These are phyloP conservation scores for Nannochloris sp. DNA, from an alignment of 139 green algal genomes.

Conservation along the genomic window DNA sequence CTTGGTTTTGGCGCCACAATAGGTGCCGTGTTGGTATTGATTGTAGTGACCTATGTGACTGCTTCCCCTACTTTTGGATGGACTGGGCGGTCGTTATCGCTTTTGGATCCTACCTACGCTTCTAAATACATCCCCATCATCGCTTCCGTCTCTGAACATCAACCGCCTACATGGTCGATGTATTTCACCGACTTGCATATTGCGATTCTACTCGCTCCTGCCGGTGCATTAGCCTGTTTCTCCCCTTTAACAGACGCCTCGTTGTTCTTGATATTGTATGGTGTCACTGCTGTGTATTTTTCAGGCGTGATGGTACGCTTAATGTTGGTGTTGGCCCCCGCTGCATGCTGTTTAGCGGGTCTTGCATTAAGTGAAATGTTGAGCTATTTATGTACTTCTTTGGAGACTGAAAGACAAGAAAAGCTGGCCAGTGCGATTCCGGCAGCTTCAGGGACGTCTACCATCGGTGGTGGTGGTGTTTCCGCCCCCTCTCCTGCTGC, in stretches of 20 bases:
- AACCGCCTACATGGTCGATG: constrained; percentile 80
- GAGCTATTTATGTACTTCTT: constrained; percentile 5
- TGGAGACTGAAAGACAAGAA: background rate
- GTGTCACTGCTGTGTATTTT: constrained; percentile 91
- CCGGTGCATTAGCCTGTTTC: constrained; percentile 77
- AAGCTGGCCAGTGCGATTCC: background rate
- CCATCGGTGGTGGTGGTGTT: too few relatives aligned
- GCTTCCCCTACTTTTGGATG: constrained; percentile 89
- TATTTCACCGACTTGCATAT: constrained; percentile 83
- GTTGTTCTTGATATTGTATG: constrained; percentile 93
- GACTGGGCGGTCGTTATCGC: constrained; percentile 78
- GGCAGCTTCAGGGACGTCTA: too few relatives aligned
- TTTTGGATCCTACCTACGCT: constrained; percentile 95
- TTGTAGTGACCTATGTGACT: constrained; percentile 68
- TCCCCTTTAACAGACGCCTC: constrained; percentile 66
- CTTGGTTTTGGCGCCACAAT: constrained; percentile 30
- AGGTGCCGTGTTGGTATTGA: constrained; percentile 29
- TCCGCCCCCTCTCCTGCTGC: too few relatives aligned
- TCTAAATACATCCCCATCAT: constrained; percentile 98
- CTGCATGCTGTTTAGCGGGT: constrained; percentile 82
- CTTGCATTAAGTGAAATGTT: constrained; percentile 69
- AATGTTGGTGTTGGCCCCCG: constrained; percentile 95
- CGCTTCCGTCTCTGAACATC: constrained; percentile 85
- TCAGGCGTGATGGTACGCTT: constrained; percentile 81
- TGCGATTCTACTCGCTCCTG: constrained; percentile 45